Conservation (phyloP, 345 rosid genomes). For the Trapa bicornis region DNA sequence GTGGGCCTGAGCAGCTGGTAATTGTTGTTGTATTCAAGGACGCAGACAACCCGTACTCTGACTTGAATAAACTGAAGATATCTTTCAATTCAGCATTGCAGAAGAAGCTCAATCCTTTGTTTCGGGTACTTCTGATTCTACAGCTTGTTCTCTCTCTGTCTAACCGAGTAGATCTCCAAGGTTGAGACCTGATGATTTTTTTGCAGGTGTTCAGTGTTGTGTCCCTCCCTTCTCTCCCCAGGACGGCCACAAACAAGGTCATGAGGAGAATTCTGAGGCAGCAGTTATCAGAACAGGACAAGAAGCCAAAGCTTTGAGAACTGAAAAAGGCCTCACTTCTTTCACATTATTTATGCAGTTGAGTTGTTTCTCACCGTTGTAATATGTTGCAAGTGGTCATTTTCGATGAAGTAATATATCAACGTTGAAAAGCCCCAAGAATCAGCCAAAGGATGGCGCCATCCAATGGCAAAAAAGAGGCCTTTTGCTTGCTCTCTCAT, state of each 20-base stretch:
- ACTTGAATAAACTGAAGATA: constrained; percentile 41
- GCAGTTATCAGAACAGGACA: constrained; percentile 34
- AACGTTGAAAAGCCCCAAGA: too few relatives aligned
- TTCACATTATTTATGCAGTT: neutral
- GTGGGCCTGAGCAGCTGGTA: constrained; percentile 80
- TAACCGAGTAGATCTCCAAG: neutral
- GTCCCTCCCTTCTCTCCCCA: constrained; percentile 48
- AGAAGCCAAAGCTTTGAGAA: constrained; percentile 43
- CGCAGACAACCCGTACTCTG: constrained; percentile 15
- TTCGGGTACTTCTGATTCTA: constrained; percentile 36
- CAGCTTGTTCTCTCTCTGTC: neutral
- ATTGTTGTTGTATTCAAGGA: constrained; percentile 66
- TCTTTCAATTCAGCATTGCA: constrained; percentile 76
- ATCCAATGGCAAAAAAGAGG: too few relatives aligned
- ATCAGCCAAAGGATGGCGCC: too few relatives aligned
- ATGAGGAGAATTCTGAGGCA: constrained; percentile 89
- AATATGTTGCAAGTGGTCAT: too few relatives aligned
- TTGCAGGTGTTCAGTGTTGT: constrained; percentile 57
- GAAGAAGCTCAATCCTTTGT: constrained; percentile 79
- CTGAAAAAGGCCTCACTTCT: neutral
- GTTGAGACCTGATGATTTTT: neutral
- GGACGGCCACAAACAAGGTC: constrained; percentile 89
- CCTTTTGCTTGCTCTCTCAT: too few relatives aligned
- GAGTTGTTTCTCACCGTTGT: too few relatives aligned
- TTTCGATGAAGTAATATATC: neutral